Conservation (phyloP, 148 eudicot species). For the Heliamphora exappendiculata region DNA sequence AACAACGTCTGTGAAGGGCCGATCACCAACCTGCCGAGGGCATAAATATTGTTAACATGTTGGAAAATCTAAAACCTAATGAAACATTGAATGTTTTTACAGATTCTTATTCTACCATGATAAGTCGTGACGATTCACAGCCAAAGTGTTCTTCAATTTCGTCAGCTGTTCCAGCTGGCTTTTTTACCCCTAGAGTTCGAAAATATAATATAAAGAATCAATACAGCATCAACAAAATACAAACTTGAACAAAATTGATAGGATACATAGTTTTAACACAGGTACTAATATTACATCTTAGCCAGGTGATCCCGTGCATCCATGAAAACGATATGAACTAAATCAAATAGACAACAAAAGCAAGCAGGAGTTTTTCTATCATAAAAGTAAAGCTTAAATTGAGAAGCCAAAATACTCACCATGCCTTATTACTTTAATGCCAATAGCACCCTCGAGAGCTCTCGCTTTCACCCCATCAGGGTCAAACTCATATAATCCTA, state of each 20-base stretch:
- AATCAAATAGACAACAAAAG: not conserved
- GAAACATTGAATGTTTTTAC: not conserved
- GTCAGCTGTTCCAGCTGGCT: constrained; percentile 78
- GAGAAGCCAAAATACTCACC: constrained; percentile 24
- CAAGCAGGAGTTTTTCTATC: not conserved
- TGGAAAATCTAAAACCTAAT: not conserved
- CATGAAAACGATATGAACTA: not conserved
- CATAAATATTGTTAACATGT: not conserved
- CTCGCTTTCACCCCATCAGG: constrained; percentile 65
- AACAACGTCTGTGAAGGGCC: constrained; percentile 78
- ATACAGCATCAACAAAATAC: not conserved
- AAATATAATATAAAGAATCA: not conserved
- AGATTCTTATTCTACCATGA: constrained; percentile 41
- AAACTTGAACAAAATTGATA: not conserved
- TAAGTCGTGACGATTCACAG: constrained; percentile 43
- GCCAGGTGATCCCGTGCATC: not conserved
- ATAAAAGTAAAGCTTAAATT: not conserved
- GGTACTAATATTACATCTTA: not conserved
- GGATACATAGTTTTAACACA: not conserved
- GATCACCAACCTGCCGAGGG: constrained; percentile 67
- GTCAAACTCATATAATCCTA: constrained; percentile 66
- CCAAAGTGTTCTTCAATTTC: constrained; percentile 70
- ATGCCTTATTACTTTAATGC: constrained; percentile 69
- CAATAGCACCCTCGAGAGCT: constrained; percentile 52
- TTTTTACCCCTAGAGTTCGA: constrained; percentile 50